Evolutionary conservation across 164 flowering plant genomes (phyloP), one percentile per base, ranked within the genome.

Genomic region (Amborella trichopoda): DNA sequence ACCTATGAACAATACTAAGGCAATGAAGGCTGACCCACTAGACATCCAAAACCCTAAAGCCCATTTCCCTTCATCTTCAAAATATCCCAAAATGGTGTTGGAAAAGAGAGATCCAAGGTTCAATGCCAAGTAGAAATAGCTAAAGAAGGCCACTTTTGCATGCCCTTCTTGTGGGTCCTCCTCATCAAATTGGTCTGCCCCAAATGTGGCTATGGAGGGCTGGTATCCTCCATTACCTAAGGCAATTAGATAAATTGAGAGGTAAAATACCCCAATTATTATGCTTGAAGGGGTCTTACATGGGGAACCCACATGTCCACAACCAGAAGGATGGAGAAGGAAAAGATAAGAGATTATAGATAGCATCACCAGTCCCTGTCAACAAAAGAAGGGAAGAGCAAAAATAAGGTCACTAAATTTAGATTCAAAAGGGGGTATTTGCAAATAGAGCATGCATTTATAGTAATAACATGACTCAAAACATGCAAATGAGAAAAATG

Each of bases 181-280:
- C 40, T 67, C 90, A 36, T 89, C 97, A 53, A 78, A 89, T 55
- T 85, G 95, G 48, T 89, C 97, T 14, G 97, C 95, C 3, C 97
- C 95, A 57, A 89, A 77, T n/a, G 97, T 89, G 5, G 93, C 95
- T 23, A 89, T 81, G 24, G 72, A 82, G 8, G 95, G 97, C 54
- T 89, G 97, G 48, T 89, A 89, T n/a, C 95, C 97, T 46, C 97
- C 97, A 67, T 84, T 74, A 33, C 97, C 97, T 4, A 85, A 65
- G 24, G 94, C 94, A 42, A 82, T 56, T 28, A 84, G 52, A 67
- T 88, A 88, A 25, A 77, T 78, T 0, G 90, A 78, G 34, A 89
- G 48, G 60, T 82, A 89, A 41, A 85, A 89, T 6, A 82, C 28
- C 2, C 66, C 70, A 0, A 74, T 64, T 54, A 69, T 77, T 44